A percentile compares a stretch with the other conserved stretches of the same genome.
These are phyloP conservation scores for Diplocarpon mali DNA, from an alignment of 2,329 filamentous ascomycete genomes.

Conservation along the genomic window DNA sequence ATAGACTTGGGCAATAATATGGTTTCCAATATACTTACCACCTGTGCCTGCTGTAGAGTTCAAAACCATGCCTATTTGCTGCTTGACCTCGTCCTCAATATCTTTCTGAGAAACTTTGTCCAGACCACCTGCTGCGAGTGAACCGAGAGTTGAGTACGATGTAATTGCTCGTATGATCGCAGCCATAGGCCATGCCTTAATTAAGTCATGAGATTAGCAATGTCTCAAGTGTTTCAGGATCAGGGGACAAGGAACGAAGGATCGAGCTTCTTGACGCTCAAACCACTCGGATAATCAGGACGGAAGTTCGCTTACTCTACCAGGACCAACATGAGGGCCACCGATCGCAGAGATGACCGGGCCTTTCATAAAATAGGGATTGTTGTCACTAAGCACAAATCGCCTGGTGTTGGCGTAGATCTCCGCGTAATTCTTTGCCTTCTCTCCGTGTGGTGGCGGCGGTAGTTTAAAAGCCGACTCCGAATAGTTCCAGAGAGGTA, in stretches of 20 bases:
- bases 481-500: conserved; percentile 50
- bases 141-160: conserved; percentile 22
- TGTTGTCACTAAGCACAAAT: conserved; percentile 66
- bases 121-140: background rate
- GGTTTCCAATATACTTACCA: conserved; percentile 24
- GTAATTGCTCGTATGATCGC: conserved; percentile 41
- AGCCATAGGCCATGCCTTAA: conserved; percentile 42
- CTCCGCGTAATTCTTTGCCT: conserved; percentile 39
- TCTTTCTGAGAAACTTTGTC: conserved; percentile 7
- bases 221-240: too few relatives aligned
- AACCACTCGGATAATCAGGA: too few relatives aligned
- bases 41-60: conserved; percentile 25
- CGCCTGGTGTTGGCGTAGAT: conserved; percentile 69
- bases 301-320: conserved; percentile 16
- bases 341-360: conserved; percentile 55
- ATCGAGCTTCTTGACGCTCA: too few relatives aligned
- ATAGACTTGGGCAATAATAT: conserved; percentile 25
- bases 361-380: conserved; percentile 59
- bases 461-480: conserved; percentile 18
- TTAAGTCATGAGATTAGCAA: too few relatives aligned
- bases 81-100: conserved; percentile 22
- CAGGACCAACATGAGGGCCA: conserved; percentile 52
- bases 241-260: too few relatives aligned
- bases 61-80: conserved; percentile 20
- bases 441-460: conserved; percentile 10